Base-by-base conservation (phyloP, 1,284 basidiomycete genomes). In the Somion occarium region DNA sequence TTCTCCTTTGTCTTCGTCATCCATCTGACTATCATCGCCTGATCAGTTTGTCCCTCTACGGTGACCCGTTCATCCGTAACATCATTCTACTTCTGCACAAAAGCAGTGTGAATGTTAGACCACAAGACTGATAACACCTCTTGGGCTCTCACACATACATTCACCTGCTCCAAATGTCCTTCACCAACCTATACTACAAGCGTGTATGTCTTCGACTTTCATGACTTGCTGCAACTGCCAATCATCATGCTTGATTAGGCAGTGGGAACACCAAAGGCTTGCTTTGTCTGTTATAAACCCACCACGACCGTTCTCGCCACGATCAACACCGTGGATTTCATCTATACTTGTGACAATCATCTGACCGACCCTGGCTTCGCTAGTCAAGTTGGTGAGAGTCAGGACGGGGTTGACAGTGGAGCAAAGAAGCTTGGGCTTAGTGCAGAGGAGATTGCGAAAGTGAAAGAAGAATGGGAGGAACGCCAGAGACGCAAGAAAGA, bases 381-480 rank as follows among this genome's bases (percentile, higher is more conserved):
- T 2, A 78, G 71, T n/a, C 71, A 70, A 46, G 64, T 82, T 43
- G 69, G 68, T 49, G 76, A 76, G 23, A 69, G 56, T 48, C 55
- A 54, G 46, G 67, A 67, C 53, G 61, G 69, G 22, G 67, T 71
- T 30, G 64, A 53, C 20, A 55, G 60, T 15, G 61, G 59, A n/a
- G 59, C 68, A 41, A 68, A 68, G 53, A 79, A 78, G 60, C 62
- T 69, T 38, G 69, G 69, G 2, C 59, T 81, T 51, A 79, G 74
- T 54, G 68, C 79, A 15, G 86, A 88, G 56, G 89, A 89, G 63
- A 83, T 91, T 46, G 79, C 78, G 12, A 84, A 75, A 62, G 76
- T 87, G 54, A 89, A 87, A 66, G 77, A 76, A 58, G 88, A 91
- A 63, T 91, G 84, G 82, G 88, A 91, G 66, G 83, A 83, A 53